Evolutionary conservation across 805 yeast species (phyloP).

Genomic region (Metschnikowia hibisci): DNA sequence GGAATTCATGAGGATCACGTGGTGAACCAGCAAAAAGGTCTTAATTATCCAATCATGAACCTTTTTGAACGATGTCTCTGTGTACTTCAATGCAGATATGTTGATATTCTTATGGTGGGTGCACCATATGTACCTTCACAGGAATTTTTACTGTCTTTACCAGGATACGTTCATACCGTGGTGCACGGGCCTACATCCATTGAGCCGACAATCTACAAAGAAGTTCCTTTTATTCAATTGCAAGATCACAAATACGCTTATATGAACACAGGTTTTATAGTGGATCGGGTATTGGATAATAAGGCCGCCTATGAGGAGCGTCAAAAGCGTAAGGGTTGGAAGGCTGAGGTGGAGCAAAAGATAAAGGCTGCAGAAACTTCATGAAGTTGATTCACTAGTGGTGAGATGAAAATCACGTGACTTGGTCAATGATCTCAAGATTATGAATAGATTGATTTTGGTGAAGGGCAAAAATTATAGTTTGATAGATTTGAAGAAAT

Average conservation of each 20-base stretch:
- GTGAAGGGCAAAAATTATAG: no score
- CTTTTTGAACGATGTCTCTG: conserved; percentile 80
- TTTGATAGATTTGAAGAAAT: no score
- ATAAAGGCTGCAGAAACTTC: conserved; percentile 16
- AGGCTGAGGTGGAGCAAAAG: conserved; percentile 45
- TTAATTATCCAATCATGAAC: conserved; percentile 81
- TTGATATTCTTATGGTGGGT: conserved; percentile 72
- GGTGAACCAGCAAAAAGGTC: conserved; percentile 54
- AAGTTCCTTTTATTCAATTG: conserved; percentile 35
- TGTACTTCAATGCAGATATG: conserved; percentile 81
- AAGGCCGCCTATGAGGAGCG: conserved; percentile 76
- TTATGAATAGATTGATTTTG: no score
- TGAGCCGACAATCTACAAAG: conserved; percentile 29
- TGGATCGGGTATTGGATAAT: conserved; percentile 66
- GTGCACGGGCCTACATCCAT: conserved; percentile 58
- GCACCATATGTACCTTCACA: conserved; percentile 55
- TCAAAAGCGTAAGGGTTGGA: conserved; percentile 83
- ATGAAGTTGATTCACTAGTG: no score
- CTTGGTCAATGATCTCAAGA: no score
- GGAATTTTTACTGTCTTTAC: conserved; percentile 37
- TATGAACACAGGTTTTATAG: conserved; percentile 68
- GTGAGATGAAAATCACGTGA: no score
- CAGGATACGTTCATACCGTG: conserved; percentile 38
- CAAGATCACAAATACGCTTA: conserved; percentile 58
- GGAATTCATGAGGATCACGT: conserved; percentile 63